Evolutionary conservation across 140 eudicot species (phyloP).

Genomic region (Flaveria floridana): DNA sequence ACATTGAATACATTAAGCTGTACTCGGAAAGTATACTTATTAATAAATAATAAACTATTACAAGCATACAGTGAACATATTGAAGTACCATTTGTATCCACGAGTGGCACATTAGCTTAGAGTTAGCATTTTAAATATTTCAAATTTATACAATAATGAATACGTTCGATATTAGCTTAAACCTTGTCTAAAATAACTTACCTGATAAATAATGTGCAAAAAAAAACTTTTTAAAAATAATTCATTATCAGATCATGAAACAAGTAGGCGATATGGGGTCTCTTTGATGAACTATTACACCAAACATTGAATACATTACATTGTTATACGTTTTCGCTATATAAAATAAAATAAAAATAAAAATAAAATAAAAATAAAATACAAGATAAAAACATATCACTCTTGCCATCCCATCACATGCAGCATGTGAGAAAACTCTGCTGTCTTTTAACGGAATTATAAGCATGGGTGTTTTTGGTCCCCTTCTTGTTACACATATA

Average conservation of each 20-base stretch:
- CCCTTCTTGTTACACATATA: conserved; percentile 24
- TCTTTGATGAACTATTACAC: too few species aligned
- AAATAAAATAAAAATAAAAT: background rate
- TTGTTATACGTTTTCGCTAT: background rate
- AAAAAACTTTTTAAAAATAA: background rate
- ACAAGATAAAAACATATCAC: background rate
- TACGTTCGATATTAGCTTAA: too few species aligned
- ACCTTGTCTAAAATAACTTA: too few species aligned
- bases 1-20: too few species aligned
- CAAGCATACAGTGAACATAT: too few species aligned
- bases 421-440: conserved; percentile 32
- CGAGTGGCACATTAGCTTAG: too few species aligned
- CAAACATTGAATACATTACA: background rate
- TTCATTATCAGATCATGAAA: background rate
- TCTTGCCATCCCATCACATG: conserved; percentile 25
- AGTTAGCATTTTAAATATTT: too few species aligned
- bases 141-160: too few species aligned
- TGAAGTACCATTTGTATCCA: too few species aligned
- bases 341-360: background rate
- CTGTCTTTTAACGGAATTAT: conserved; percentile 14
- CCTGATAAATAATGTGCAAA: too few species aligned
- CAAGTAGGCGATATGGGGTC: background rate
- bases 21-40: too few species aligned
- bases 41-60: too few species aligned
- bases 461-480: conserved; percentile 31